Conservation (phyloP, 495 filamentous ascomycete species). For the Podospora bellae-mahoneyi region DNA sequence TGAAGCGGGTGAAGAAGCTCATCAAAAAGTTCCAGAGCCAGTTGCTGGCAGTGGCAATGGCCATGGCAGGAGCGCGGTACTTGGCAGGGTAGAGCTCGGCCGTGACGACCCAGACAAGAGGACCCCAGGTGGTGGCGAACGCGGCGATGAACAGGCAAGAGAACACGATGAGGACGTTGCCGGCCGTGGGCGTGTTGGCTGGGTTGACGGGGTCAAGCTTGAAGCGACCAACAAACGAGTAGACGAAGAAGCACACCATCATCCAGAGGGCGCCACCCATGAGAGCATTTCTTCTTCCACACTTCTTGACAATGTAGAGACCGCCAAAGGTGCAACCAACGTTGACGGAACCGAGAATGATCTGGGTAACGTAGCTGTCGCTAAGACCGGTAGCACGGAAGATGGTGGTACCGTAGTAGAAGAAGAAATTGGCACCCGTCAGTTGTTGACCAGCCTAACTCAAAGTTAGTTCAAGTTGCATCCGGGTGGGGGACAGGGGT, state of each 20-base stretch:
- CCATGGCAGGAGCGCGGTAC: conserved; percentile 73
- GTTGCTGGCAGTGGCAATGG: conserved; percentile 73
- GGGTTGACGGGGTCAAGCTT: conserved; percentile 50
- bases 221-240: conserved; percentile 66
- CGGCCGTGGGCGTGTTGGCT: conserved; percentile 54
- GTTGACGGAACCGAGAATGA: conserved; percentile 74
- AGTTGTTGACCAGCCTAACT: conserved; percentile 60
- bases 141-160: conserved; percentile 69
- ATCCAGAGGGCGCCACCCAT: conserved; percentile 67
- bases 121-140: conserved; percentile 75
- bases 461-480: conserved; percentile 1
- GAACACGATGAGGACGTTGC: conserved; percentile 73
- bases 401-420: conserved; percentile 75
- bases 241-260: conserved; percentile 70
- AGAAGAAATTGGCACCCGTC: conserved; percentile 75
- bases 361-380: conserved; percentile 67
- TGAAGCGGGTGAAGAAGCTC: conserved; percentile 50
- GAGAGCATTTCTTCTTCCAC: conserved; percentile 63
- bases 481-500: neutral
- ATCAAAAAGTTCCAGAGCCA: conserved; percentile 81
- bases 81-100: conserved; percentile 78
- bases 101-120: conserved; percentile 76
- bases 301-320: conserved; percentile 68
- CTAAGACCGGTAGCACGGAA: conserved; percentile 65
- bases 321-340: conserved; percentile 69